These are phyloP conservation scores for Vigna reflexopilosa DNA, from an alignment of 306 rosid species.

Conservation along the genomic window DNA sequence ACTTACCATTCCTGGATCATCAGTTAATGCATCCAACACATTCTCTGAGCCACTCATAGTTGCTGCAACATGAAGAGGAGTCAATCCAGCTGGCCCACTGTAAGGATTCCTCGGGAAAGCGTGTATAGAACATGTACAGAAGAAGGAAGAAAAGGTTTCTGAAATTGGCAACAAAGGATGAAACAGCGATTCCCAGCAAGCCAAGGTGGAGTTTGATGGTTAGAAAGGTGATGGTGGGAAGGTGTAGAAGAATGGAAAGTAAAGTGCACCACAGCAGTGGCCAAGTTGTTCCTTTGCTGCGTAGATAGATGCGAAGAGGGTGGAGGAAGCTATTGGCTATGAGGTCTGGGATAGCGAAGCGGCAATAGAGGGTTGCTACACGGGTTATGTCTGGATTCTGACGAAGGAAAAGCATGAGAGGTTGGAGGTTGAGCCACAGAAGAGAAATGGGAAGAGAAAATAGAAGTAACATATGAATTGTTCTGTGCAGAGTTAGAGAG, in stretches of 20 bases:
- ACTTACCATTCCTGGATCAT: too few relatives aligned
- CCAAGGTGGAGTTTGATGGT: slow-evolving; percentile 77
- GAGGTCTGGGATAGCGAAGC: slow-evolving; percentile 77
- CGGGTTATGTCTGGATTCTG: slow-evolving; percentile 67
- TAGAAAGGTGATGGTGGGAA: slow-evolving; percentile 58
- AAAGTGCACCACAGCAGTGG: slow-evolving; percentile 71
- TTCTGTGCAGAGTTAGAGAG: slow-evolving; percentile 63
- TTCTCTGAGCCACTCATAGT: too few relatives aligned
- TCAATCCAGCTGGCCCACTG: neutral
- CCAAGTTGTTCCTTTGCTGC: slow-evolving; percentile 73
- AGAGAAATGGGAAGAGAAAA: slow-evolving; percentile 64
- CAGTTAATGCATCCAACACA: too few relatives aligned
- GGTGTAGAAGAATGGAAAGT: slow-evolving; percentile 58
- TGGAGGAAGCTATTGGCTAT: slow-evolving; percentile 66
- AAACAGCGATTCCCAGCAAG: slow-evolving; percentile 68
- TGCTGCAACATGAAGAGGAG: too few relatives aligned
- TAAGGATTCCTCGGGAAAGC: slow-evolving; percentile 22
- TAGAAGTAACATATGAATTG: slow-evolving; percentile 59
- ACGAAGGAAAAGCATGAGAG: slow-evolving; percentile 60
- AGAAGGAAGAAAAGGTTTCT: slow-evolving; percentile 63
- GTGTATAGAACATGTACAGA: slow-evolving; percentile 46
- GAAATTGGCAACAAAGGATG: slow-evolving; percentile 64
- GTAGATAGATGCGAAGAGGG: slow-evolving; percentile 72
- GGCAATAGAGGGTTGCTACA: slow-evolving; percentile 69
- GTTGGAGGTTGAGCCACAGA: slow-evolving; percentile 73